These are phyloP conservation scores for Chytridium lagenaria DNA, from an alignment of 371 early-diverging fungal species.

Conservation along the genomic window DNA sequence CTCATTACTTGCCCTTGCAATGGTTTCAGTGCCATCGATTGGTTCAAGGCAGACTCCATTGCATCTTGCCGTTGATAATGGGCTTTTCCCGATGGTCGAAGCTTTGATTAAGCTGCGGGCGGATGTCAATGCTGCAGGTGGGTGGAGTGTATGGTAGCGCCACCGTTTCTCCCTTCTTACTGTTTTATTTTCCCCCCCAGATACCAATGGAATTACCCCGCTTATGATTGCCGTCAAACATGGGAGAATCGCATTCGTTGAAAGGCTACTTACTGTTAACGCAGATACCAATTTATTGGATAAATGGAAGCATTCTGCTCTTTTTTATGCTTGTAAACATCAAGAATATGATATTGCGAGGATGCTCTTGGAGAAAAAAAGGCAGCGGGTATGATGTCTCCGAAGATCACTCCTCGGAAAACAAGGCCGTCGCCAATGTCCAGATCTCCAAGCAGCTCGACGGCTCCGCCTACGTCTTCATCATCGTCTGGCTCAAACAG, in stretches of 20 bases:
- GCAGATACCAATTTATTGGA: neutral
- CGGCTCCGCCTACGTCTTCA: neutral
- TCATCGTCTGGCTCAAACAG: neutral
- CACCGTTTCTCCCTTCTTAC: no score
- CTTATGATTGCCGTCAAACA: neutral
- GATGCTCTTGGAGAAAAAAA: neutral
- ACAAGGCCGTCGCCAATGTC: neutral
- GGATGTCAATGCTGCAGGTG: slow-evolving; percentile 6
- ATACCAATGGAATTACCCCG: neutral
- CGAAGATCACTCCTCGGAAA: neutral
- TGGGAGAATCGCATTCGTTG: neutral
- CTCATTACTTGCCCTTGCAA: slow-evolving; percentile 1
- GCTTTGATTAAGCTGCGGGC: slow-evolving; percentile 12
- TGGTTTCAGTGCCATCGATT: neutral
- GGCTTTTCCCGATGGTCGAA: neutral
- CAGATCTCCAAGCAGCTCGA: neutral
- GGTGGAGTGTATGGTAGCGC: neutral
- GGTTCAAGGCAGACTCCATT: neutral
- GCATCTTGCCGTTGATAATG: slow-evolving; percentile 12
- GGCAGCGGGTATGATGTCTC: neutral
- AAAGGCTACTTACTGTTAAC: slow-evolving; percentile 2
- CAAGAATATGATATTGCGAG: neutral
- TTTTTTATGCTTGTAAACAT: neutral
- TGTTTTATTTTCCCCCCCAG: neutral
- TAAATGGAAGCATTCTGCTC: neutral